Percentiles rank a stretch among this genome's conserved stretches.
These are phyloP conservation scores for Trichoderma simmonsii DNA, from an alignment of 2,329 filamentous ascomycete genomes.

Conservation along the genomic window DNA sequence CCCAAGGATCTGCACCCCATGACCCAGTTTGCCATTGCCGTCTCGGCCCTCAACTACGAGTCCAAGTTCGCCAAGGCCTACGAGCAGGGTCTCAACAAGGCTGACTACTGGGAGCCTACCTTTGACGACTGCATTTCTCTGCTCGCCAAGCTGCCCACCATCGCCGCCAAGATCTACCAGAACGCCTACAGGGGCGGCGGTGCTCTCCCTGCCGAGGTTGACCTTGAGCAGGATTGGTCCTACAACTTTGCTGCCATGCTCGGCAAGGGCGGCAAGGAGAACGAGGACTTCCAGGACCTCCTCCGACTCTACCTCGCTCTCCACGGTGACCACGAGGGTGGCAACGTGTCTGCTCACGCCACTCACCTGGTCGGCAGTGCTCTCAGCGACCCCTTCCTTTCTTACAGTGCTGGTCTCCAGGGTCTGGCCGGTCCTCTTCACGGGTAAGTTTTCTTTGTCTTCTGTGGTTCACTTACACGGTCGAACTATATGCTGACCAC, in stretches of 20 bases:
- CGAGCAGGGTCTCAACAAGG: slow-evolving; percentile 85
- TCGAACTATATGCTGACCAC: not conserved
- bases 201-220: slow-evolving; percentile 70
- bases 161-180: slow-evolving; percentile 97
- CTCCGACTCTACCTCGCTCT: slow-evolving; percentile 91
- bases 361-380: slow-evolving; percentile 95
- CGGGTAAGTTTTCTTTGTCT: slow-evolving; percentile 43
- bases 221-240: slow-evolving; percentile 88
- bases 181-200: slow-evolving; percentile 76
- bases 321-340: slow-evolving; percentile 96
- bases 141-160: slow-evolving; percentile 91
- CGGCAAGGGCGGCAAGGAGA: slow-evolving; percentile 81
- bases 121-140: slow-evolving; percentile 94
- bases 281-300: slow-evolving; percentile 93
- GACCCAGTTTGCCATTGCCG: slow-evolving; percentile 95
- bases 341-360: slow-evolving; percentile 93
- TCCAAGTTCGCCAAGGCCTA: slow-evolving; percentile 93
- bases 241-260: slow-evolving; percentile 98
- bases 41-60: slow-evolving; percentile 92
- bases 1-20: slow-evolving; percentile 91
- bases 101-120: slow-evolving; percentile 97
- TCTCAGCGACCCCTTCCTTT: slow-evolving; percentile 90
- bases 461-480: not conserved
- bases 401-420: slow-evolving; percentile 92
- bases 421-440: slow-evolving; percentile 81